Evolutionary conservation across 805 yeast genomes (phyloP).

Genomic region (Spathaspora arborariae): DNA sequence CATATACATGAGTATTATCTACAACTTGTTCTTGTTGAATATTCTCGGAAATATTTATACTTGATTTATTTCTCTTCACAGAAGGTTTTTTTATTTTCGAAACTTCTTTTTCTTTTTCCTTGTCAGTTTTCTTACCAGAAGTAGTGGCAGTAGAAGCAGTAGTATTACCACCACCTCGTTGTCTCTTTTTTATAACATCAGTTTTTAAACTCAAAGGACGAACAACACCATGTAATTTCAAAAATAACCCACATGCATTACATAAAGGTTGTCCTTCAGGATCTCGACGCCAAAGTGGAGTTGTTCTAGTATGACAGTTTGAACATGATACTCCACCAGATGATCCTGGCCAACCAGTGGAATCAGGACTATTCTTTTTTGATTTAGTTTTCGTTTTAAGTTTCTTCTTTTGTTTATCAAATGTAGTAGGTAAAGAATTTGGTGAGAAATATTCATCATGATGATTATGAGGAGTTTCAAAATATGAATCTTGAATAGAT

Average conservation of each 20-base stretch:
- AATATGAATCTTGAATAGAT: slow-evolving; percentile 1
- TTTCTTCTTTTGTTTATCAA: not conserved
- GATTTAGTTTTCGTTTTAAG: not conserved
- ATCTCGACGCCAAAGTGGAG: slow-evolving; percentile 63
- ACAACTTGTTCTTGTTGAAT: not conserved
- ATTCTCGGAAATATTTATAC: not conserved
- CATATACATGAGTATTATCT: not conserved
- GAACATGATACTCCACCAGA: slow-evolving; percentile 28
- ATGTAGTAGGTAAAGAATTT: not conserved
- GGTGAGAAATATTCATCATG: not conserved
- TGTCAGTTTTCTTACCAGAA: slow-evolving; percentile 1
- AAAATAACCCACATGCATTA: slow-evolving; percentile 62
- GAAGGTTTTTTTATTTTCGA: slow-evolving; percentile 1
- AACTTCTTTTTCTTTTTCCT: not conserved
- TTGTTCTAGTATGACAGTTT: slow-evolving; percentile 56
- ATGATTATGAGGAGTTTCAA: slow-evolving; percentile 1
- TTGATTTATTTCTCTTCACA: not conserved
- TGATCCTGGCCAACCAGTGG: not conserved
- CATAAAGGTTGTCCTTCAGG: slow-evolving; percentile 57
- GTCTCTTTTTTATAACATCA: slow-evolving; percentile 54
- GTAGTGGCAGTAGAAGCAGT: not conserved
- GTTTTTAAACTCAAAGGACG: slow-evolving; percentile 56
- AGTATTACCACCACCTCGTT: slow-evolving; percentile 1
- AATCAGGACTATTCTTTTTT: not conserved
- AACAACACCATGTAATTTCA: slow-evolving; percentile 59